Percentiles rank a stretch among this genome's conserved stretches.
Conservation (phyloP, 2,329 filamentous ascomycete species). For the Fusarium nygamai region DNA sequence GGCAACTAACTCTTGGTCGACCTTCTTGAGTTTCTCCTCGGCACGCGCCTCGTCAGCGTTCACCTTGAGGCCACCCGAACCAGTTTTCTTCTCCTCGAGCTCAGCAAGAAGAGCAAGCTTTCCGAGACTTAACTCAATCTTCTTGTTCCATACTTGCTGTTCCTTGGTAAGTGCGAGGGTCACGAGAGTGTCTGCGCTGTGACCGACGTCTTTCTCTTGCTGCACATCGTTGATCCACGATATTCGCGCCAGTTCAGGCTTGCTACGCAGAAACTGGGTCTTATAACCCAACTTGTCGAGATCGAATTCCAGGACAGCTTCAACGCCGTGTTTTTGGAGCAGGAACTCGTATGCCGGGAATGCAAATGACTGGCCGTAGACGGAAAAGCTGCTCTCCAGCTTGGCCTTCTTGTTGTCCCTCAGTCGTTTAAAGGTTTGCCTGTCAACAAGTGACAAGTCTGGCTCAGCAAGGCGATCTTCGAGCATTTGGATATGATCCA, state of each 20-base stretch:
- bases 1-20: slow-evolving; percentile 73
- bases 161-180: slow-evolving; percentile 77
- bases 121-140: slow-evolving; percentile 88
- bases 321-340: slow-evolving; percentile 72
- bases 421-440: slow-evolving; percentile 46
- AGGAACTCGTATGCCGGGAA: slow-evolving; percentile 84
- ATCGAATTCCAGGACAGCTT: slow-evolving; percentile 75
- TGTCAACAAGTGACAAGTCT: slow-evolving; percentile 43
- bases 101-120: slow-evolving; percentile 82
- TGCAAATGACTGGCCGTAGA: slow-evolving; percentile 73
- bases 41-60: slow-evolving; percentile 49
- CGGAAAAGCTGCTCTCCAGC: slow-evolving; percentile 67
- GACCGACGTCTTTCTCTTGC: slow-evolving; percentile 77
- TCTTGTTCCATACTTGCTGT: slow-evolving; percentile 88
- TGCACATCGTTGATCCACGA: slow-evolving; percentile 95
- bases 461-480: slow-evolving; percentile 44
- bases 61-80: slow-evolving; percentile 52
- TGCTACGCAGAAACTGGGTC: slow-evolving; percentile 80
- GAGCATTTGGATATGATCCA: slow-evolving; percentile 60
- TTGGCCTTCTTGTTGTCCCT: slow-evolving; percentile 56
- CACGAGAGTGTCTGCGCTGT: slow-evolving; percentile 77
- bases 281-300: slow-evolving; percentile 75
- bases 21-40: slow-evolving; percentile 58
- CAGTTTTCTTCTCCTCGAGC: slow-evolving; percentile 48
- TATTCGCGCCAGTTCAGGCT: slow-evolving; percentile 77